Conservation (phyloP, 495 filamentous ascomycete genomes). For the Aspergillus ostianus region DNA sequence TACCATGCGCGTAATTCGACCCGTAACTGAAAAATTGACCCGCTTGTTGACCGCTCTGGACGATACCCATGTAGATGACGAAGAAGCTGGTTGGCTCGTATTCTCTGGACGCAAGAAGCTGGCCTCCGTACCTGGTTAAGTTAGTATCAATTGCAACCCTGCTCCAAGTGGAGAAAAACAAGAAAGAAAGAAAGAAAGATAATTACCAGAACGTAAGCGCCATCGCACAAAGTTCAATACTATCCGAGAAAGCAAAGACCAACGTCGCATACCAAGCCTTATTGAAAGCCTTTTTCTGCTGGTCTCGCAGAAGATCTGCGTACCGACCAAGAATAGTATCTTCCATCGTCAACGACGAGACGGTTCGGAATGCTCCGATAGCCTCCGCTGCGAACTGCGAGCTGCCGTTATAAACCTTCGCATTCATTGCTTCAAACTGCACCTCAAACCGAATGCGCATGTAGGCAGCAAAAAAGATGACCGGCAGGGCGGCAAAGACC, state of each 20-base stretch:
- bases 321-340: slow-evolving; percentile 48
- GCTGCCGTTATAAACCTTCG: slow-evolving; percentile 53
- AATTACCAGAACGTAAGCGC: slow-evolving; percentile 60
- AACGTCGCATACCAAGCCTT: slow-evolving; percentile 47
- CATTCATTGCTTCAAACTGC: slow-evolving; percentile 56
- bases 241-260: slow-evolving; percentile 38
- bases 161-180: not conserved
- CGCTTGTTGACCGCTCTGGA: slow-evolving; percentile 55
- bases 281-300: slow-evolving; percentile 49
- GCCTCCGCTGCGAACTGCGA: slow-evolving; percentile 59
- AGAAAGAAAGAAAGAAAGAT: not conserved
- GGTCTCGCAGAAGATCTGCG: slow-evolving; percentile 44
- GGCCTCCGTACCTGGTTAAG: slow-evolving; percentile 45
- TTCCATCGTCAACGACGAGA: slow-evolving; percentile 55
- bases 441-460: slow-evolving; percentile 51
- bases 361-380: slow-evolving; percentile 55
- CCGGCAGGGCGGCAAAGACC: slow-evolving; percentile 52
- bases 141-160: not conserved
- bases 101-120: slow-evolving; percentile 50
- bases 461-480: slow-evolving; percentile 53
- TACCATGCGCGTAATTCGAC: slow-evolving; percentile 55
- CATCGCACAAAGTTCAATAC: slow-evolving; percentile 50
- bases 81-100: slow-evolving; percentile 54
- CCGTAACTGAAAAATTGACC: slow-evolving; percentile 52
- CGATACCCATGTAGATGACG: slow-evolving; percentile 57